These are phyloP conservation scores for Fragaria nilgerrensis DNA, from an alignment of 306 rosid genomes.

Conservation along the genomic window DNA sequence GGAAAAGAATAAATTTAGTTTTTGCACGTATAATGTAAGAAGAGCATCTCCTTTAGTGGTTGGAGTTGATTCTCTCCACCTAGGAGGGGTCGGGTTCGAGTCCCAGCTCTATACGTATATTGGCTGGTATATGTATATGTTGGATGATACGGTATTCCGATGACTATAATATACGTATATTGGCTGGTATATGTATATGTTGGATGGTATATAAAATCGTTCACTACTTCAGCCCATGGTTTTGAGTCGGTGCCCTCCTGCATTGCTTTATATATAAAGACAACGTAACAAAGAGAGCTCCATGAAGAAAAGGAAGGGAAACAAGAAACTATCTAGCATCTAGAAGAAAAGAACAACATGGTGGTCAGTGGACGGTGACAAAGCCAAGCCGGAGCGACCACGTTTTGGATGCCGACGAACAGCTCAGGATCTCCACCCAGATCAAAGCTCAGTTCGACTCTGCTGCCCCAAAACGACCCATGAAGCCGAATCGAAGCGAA, in stretches of 20 bases:
- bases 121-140: too few species aligned
- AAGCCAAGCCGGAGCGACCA: slow-evolving; percentile 84
- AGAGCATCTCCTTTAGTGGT: too few species aligned
- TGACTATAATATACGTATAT: too few species aligned
- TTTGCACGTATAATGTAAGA: too few species aligned
- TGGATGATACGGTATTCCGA: too few species aligned
- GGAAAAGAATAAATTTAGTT: too few species aligned
- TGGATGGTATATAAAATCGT: too few species aligned
- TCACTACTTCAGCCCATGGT: slow-evolving; percentile 17
- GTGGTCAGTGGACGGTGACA: slow-evolving; percentile 37
- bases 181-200: too few species aligned
- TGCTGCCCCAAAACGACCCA: slow-evolving; percentile 51
- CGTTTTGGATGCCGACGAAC: slow-evolving; percentile 50
- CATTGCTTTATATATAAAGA: neutral
- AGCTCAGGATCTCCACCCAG: slow-evolving; percentile 45
- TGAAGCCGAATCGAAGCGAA: slow-evolving; percentile 74
- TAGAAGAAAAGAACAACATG: slow-evolving; percentile 12
- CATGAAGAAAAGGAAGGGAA: neutral
- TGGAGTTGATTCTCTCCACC: too few species aligned
- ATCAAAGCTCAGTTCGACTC: slow-evolving; percentile 65
- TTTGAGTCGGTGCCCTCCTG: neutral
- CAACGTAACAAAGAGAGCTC: neutral
- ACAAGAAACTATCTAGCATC: neutral
- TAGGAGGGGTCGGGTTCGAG: too few species aligned
- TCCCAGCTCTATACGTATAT: too few species aligned